Percentiles rank a stretch among this genome's conserved stretches.
phyloP scores from a whole-genome alignment of 23 red algal species.

The Gracilaria vermiculophylla region DNA sequence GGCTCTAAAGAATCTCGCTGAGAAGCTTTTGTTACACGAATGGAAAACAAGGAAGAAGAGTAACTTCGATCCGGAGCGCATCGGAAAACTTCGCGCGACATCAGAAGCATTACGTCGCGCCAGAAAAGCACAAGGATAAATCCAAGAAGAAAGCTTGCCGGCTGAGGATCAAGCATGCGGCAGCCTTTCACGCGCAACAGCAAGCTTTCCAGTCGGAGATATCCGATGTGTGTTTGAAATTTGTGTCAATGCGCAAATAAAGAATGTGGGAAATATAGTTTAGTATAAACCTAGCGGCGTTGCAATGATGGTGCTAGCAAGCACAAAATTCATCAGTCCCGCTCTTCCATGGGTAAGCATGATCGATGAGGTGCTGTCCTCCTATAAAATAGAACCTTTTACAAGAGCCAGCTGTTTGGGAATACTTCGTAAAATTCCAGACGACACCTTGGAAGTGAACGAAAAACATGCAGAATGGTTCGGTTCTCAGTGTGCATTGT shows the following conservation, averaged over 20 bases:
- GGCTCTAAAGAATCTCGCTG: not conserved
- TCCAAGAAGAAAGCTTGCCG: not conserved
- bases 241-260: not conserved
- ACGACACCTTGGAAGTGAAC: slow-evolving; percentile 17
- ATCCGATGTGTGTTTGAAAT: not conserved
- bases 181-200: not conserved
- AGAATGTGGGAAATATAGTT: not conserved
- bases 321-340: not conserved
- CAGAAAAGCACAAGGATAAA: not conserved
- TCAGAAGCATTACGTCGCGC: slow-evolving; percentile 36
- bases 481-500: not conserved
- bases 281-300: not conserved
- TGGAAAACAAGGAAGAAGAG: slow-evolving; percentile 29
- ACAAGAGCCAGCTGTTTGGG: not conserved
- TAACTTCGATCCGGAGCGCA: slow-evolving; percentile 29
- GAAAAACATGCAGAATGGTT: slow-evolving; percentile 1
- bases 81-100: slow-evolving; percentile 41
- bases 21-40: slow-evolving; percentile 27
- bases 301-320: not conserved
- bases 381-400: not conserved
- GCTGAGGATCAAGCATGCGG: not conserved
- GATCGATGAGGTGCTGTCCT: not conserved
- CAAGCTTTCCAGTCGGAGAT: slow-evolving; percentile 8
- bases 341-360: slow-evolving; percentile 2
- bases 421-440: not conserved